These are phyloP conservation scores for Balamuthia mandrillaris DNA, from an alignment of 208 protist species.

Conservation along the genomic window DNA sequence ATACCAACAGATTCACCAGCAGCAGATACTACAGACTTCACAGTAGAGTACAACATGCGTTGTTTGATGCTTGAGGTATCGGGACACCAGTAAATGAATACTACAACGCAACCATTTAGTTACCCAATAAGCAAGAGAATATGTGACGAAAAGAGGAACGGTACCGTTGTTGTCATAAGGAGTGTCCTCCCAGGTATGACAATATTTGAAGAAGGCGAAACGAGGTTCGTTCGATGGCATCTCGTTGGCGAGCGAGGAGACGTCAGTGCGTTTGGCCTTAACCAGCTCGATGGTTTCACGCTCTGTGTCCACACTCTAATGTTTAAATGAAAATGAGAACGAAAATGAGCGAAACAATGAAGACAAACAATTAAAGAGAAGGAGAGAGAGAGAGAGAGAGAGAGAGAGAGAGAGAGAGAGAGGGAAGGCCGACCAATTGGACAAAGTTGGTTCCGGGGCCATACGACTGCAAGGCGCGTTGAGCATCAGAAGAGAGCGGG, in stretches of 20 bases:
- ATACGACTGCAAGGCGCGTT: neutral
- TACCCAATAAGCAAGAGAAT: too few relatives aligned
- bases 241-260: neutral
- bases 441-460: neutral
- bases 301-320: neutral
- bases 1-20: neutral
- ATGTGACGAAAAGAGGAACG: neutral
- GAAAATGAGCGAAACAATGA: too few relatives aligned
- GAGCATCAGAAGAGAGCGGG: neutral
- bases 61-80: neutral
- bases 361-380: neutral
- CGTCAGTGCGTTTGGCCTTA: neutral
- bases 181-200: neutral
- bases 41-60: neutral
- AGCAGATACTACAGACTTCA: neutral
- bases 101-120: neutral
- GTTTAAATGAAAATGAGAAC: too few relatives aligned
- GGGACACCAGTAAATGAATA: conserved; percentile 25
- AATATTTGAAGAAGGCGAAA: neutral
- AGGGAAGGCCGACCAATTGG: neutral
- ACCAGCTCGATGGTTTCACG: neutral
- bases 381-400: neutral
- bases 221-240: neutral
- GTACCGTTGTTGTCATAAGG: neutral
- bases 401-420: too few relatives aligned